Conservation (phyloP, 768 basidiomycete species). For the Cyclocybe cylindracea region DNA sequence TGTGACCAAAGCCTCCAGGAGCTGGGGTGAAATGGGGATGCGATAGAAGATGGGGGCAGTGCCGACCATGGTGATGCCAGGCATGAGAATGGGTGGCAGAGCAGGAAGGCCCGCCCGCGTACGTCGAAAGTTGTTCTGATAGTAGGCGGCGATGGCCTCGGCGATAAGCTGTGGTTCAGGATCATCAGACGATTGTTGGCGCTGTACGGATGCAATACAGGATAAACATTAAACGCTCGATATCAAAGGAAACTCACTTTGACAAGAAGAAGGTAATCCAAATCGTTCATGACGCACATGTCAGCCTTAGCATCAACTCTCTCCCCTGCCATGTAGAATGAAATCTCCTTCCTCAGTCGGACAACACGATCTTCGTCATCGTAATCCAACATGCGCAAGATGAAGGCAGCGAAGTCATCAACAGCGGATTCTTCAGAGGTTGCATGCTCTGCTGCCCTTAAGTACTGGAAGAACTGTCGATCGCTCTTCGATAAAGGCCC, state of each 20-base stretch:
- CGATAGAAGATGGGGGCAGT: conserved; percentile 26
- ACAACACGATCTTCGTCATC: conserved; percentile 5
- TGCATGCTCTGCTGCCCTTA: too few species aligned
- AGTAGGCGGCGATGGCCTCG: conserved; percentile 31
- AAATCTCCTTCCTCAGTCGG: conserved; percentile 15
- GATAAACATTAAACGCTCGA: too few species aligned
- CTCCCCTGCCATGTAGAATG: neutral
- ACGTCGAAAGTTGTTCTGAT: conserved; percentile 23
- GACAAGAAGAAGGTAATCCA: conserved; percentile 22
- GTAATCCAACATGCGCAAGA: conserved; percentile 21
- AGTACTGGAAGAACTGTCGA: too few species aligned
- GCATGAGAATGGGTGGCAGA: conserved; percentile 15
- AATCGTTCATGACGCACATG: conserved; percentile 22
- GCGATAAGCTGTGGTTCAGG: conserved; percentile 33
- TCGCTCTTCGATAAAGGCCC: too few species aligned
- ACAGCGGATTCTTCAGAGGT: neutral
- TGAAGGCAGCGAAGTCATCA: conserved; percentile 21
- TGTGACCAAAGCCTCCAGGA: too few species aligned
- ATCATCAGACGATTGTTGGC: conserved; percentile 3
- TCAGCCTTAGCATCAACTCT: conserved; percentile 20
- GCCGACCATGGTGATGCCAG: conserved; percentile 30
- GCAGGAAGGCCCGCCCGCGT: conserved; percentile 6
- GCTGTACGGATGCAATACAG: neutral
- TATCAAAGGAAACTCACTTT: conserved; percentile 10
- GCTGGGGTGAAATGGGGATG: conserved; percentile 11